These are phyloP conservation scores for Plasmodium vivax DNA, from an alignment of 169 alveolate genomes.

Conservation along the genomic window DNA sequence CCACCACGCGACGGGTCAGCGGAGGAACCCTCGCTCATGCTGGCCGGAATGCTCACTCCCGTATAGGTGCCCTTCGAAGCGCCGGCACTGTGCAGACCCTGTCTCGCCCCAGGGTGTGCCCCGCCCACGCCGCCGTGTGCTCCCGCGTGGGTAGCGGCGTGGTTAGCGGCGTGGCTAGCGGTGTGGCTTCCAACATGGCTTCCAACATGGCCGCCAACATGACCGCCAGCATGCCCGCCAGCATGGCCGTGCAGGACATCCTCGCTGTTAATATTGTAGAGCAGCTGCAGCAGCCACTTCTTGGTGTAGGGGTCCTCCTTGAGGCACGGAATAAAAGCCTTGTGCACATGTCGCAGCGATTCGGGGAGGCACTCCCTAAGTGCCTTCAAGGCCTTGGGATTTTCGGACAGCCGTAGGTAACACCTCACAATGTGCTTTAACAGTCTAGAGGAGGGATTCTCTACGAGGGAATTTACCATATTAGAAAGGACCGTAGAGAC, in stretches of 20 bases:
- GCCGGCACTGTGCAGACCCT: neutral
- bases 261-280: slow-evolving; percentile 78
- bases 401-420: slow-evolving; percentile 97
- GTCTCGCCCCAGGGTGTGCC: neutral
- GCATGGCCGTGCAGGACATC: neutral
- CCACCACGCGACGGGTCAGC: neutral
- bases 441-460: slow-evolving; percentile 94
- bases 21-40: neutral
- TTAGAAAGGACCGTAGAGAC: slow-evolving; percentile 95
- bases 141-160: neutral
- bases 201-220: neutral
- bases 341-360: slow-evolving; percentile 80
- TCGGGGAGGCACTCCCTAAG: slow-evolving; percentile 88
- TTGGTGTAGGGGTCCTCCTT: slow-evolving; percentile 86
- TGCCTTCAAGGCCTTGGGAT: slow-evolving; percentile 93
- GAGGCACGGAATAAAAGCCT: slow-evolving; percentile 84
- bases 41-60: neutral
- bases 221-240: neutral
- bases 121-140: neutral
- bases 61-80: neutral
- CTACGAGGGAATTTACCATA: slow-evolving; percentile 92
- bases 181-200: neutral
- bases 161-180: too few relatives aligned
- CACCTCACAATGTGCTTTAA: slow-evolving; percentile 97
- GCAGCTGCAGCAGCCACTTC: slow-evolving; percentile 84